A percentile compares a stretch with the other conserved stretches of the same genome.
phyloP scores from a whole-genome alignment of 2,329 filamentous ascomycete species.

The Phialophora chinensis region DNA sequence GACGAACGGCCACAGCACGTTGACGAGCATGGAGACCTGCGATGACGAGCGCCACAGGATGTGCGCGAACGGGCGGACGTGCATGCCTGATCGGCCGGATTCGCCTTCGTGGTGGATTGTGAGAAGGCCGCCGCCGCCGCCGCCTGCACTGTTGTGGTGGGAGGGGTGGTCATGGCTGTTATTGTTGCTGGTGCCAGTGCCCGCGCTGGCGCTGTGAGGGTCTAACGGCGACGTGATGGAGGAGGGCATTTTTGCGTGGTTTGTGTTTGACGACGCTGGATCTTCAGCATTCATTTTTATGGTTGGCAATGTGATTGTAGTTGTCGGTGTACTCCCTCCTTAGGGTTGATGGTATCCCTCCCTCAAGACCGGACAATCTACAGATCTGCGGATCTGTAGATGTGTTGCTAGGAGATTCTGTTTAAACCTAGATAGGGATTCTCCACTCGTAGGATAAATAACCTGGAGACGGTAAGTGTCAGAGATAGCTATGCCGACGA shows the following conservation, averaged over 20 bases:
- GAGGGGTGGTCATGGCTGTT: background rate
- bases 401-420: no score
- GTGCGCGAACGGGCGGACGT: background rate
- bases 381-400: no score
- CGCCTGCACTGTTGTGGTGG: background rate
- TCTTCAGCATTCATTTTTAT: background rate
- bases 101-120: background rate
- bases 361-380: no score
- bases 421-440: no score
- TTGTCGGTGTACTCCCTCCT: background rate
- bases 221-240: background rate
- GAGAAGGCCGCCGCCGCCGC: background rate
- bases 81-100: background rate
- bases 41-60: slow-evolving; percentile 70
- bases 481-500: no score
- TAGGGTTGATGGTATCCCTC: no score
- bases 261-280: background rate
- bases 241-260: background rate
- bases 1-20: slow-evolving; percentile 76
- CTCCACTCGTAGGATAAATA: no score
- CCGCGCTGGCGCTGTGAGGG: background rate
- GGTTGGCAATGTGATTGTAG: background rate
- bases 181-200: background rate
- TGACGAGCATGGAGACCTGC: slow-evolving; percentile 67
- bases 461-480: no score